Evolutionary conservation across 805 yeast genomes (phyloP).

Genomic region (Cyberlindnera americana): DNA sequence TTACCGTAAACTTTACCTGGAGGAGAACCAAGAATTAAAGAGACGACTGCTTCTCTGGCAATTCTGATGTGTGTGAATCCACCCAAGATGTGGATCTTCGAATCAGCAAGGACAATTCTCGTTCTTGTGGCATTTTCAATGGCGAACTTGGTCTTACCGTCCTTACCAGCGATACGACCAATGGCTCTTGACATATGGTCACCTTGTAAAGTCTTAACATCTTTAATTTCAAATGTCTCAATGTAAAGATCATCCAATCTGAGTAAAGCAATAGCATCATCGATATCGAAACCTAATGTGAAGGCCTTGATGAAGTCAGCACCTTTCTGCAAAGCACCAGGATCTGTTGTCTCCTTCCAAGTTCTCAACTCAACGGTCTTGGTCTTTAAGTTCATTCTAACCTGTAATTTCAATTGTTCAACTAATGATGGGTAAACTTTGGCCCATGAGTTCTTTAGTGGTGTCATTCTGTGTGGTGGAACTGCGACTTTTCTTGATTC

Average conservation of each 20-base stretch:
- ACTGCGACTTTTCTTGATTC: constrained; percentile 89
- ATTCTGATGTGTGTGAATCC: constrained; percentile 96
- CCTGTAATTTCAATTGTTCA: constrained; percentile 91
- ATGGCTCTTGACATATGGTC: constrained; percentile 98
- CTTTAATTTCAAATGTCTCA: constrained; percentile 95
- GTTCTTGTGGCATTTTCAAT: constrained; percentile 98
- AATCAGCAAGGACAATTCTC: constrained; percentile 94
- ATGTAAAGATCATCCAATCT: constrained; percentile 94
- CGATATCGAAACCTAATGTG: constrained; percentile 93
- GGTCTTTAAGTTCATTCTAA: constrained; percentile 89
- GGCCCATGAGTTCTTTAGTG: constrained; percentile 85
- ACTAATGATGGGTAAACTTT: constrained; percentile 95
- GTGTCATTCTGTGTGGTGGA: constrained; percentile 97
- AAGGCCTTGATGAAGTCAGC: constrained; percentile 96
- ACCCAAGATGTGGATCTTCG: constrained; percentile 94
- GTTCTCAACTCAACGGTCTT: constrained; percentile 87
- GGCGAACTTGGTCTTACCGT: constrained; percentile 97
- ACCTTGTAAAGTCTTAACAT: constrained; percentile 91
- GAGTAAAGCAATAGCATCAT: constrained; percentile 92
- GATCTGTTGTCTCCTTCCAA: constrained; percentile 74
- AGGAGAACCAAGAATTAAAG: constrained; percentile 93
- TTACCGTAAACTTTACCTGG: constrained; percentile 99
- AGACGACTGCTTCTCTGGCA: constrained; percentile 97
- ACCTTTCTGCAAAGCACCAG: constrained; percentile 95
- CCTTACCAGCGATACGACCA: constrained; percentile 99